Base-by-base conservation (phyloP, 345 rosid genomes). In the Kandelia obovata region DNA sequence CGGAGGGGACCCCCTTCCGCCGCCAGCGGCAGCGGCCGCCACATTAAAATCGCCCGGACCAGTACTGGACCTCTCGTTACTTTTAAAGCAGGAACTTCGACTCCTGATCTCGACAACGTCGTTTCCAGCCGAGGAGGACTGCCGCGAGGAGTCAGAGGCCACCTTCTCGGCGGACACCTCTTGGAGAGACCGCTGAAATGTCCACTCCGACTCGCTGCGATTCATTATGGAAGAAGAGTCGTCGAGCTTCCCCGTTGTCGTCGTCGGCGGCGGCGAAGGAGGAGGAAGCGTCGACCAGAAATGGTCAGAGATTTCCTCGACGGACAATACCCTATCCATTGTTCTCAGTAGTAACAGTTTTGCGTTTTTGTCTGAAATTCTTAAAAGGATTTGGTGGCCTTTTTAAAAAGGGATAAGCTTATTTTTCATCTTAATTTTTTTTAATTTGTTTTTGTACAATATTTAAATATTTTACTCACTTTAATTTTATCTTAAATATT, bases 191-290 rank as follows among this genome's bases (percentile, higher is more conserved):
- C 62, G 51, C 23, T 71, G 72, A 23, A 77, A 71, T 13, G 80
- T 76, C 80, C 76, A 77, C 21, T 77, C 80, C 4, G 80, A 77
- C 4, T 58, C 76, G 49, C 76, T 71, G 47, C 80, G 58, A 61
- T 71, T 77, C 76, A 77, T 77, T 27, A 26, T 62, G 37, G 57
- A 43, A 43, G 49, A 67, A 10, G 64, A 46, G 17, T 53, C 59
- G 27, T 39, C 58, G 9, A 55, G 7, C 13, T n/a, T 35, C 23
- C n/a, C 1, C 6, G 55, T 0, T 10, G 62, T 37, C 16, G 55
- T 0, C 19, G 62, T 37, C 16, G 64, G 17, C 2, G 64, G n/a
- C 6, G 75, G 2, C 9, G 62, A 6, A 19, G 39, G 20, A 2
- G 63, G 63, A 1, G 63, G 72, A 5, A 5, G 62, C 19, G 70